These are phyloP conservation scores for Mallotus japonicus DNA, from an alignment of 441 rosid genomes.

Conservation along the genomic window DNA sequence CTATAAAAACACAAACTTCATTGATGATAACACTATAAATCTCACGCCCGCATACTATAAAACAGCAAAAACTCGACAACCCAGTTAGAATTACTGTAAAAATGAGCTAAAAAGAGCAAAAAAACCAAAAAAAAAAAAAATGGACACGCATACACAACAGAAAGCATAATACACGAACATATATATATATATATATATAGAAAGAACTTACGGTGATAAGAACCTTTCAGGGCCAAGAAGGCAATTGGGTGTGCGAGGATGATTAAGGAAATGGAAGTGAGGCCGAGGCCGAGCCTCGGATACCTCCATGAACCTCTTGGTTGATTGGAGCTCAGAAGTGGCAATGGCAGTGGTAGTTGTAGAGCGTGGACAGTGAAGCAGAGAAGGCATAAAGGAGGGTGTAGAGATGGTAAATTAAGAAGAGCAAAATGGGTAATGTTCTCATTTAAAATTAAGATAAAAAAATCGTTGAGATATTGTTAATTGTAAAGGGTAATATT, in stretches of 20 bases:
- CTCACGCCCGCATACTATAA: background rate
- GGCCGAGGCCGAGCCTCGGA: slow-evolving; percentile 38
- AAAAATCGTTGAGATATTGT: background rate
- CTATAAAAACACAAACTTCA: background rate
- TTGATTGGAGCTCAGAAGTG: slow-evolving; percentile 27
- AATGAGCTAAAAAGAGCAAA: background rate
- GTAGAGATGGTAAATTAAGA: slow-evolving; percentile 17
- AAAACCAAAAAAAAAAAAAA: background rate
- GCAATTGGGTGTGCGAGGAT: slow-evolving; percentile 38
- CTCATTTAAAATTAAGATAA: slow-evolving; percentile 22
- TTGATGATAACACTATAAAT: background rate
- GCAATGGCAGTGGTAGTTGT: background rate
- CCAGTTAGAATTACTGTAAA: slow-evolving; percentile 7
- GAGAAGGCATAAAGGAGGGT: slow-evolving; percentile 17
- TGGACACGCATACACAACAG: background rate
- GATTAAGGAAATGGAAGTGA: slow-evolving; percentile 27
- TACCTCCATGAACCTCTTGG: slow-evolving; percentile 45
- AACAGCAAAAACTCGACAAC: background rate
- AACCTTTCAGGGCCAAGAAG: slow-evolving; percentile 36
- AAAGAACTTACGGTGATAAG: slow-evolving; percentile 46
- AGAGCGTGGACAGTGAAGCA: slow-evolving; percentile 22
- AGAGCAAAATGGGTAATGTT: slow-evolving; percentile 12
- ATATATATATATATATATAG: background rate
- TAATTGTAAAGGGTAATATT: no score
- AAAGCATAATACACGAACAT: background rate